Percentiles rank a stretch among this genome's conserved stretches.
Evolutionary conservation across 2,329 filamentous ascomycete genomes (phyloP).

Genomic region (Rachicladosporium sp.): DNA sequence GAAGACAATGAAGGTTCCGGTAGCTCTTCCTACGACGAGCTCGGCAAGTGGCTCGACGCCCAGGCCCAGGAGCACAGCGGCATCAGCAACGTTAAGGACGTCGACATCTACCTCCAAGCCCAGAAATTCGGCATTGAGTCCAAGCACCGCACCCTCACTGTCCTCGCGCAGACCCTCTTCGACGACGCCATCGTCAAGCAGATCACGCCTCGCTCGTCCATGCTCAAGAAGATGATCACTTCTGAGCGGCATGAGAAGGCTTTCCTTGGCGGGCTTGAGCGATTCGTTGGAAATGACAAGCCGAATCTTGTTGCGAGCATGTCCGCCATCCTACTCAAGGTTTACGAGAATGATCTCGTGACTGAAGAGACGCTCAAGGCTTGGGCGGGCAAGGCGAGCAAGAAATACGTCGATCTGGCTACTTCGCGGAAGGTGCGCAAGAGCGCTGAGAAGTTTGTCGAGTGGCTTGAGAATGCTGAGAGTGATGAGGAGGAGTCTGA

Average conservation of each 20-base stretch:
- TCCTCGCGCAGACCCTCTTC: constrained; percentile 88
- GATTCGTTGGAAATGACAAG: constrained; percentile 73
- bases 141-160: constrained; percentile 87
- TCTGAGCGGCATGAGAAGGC: constrained; percentile 94
- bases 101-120: constrained; percentile 91
- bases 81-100: constrained; percentile 68
- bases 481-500: constrained; percentile 46
- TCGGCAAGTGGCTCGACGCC: constrained; percentile 86
- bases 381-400: constrained; percentile 92
- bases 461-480: constrained; percentile 83
- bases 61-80: constrained; percentile 57
- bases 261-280: constrained; percentile 87
- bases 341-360: constrained; percentile 84
- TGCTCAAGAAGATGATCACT: constrained; percentile 79
- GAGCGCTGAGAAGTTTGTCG: constrained; percentile 84
- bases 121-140: constrained; percentile 87
- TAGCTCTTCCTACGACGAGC: constrained; percentile 70
- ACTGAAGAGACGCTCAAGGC: constrained; percentile 77
- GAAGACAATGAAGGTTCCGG: constrained; percentile 72
- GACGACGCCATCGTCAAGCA: constrained; percentile 80
- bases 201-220: constrained; percentile 66
- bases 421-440: constrained; percentile 94
- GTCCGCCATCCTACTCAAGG: constrained; percentile 74
- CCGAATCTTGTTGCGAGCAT: constrained; percentile 67
- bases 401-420: constrained; percentile 87